Evolutionary conservation across 1,139 yeast genomes (phyloP), one percentile per base, ranked within the genome.

Genomic region (Suhomyces anneliseae): DNA sequence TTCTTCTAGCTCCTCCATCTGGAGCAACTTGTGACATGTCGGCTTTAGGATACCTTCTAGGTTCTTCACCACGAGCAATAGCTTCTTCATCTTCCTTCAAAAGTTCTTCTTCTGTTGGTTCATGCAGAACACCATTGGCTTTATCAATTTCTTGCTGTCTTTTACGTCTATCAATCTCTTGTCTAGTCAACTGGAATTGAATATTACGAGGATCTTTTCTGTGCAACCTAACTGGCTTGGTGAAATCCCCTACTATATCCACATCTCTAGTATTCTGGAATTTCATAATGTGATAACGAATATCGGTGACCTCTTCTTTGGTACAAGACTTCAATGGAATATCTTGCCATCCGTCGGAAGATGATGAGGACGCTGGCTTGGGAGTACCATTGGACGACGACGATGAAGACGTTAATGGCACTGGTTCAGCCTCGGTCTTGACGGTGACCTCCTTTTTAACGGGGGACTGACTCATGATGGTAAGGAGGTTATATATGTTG

Each of bases 171-270:
- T 72, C 92, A 46, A 81, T 69, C 54, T 83, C 89, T 55, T 79
- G 73, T 54, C 85, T 61, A 2, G 87, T 85, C 56, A 88, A 70
- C 66, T 89, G 96, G 60, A 87, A 88, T 62, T 89, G 97, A 63
- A 92, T 74, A 61, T 89, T 89, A 57, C 90, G 79, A 1, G 98
- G 97, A 65, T 92, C 98, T 62, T 92, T 90, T 56, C 98, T 78
- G 64, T 90, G 97, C 59, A 92, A 72, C 55, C 97, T 74, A 14
- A 92, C 86, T 0, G 99, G 99, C 49, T 80, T 79, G 44, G 82
- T 83, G 64, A 92, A 92, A 54, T 84, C 84, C 34, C 74, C 72
- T 31, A 74, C 70, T 6, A 95, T 93, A 54, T 88, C 88, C 33
- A 93, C 85, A 40, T 79, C 77, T 56, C 81, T 79, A 53, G 83